phyloP scores from a whole-genome alignment of 2,329 filamentous ascomycete genomes.

The Teratosphaeria destructans region DNA sequence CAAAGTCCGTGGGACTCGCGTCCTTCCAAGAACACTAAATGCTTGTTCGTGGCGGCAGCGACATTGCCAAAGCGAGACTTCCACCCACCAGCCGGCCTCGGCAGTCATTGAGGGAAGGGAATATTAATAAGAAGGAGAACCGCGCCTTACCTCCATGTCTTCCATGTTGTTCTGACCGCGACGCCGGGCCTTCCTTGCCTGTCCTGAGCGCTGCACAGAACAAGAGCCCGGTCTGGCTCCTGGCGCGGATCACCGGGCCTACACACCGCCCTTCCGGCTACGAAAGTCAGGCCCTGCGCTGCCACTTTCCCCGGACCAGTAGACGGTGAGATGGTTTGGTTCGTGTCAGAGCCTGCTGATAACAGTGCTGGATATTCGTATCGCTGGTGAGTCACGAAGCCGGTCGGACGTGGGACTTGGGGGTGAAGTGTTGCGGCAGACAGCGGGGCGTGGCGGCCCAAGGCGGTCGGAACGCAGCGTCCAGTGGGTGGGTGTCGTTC shows the following conservation, averaged over 20 bases:
- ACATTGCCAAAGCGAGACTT: not conserved
- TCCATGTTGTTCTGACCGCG: slow-evolving; percentile 2
- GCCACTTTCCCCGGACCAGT: not conserved
- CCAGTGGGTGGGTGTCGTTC: not conserved
- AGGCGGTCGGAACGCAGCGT: not conserved
- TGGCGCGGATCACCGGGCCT: not conserved
- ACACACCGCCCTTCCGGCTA: not conserved
- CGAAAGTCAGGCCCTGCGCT: not conserved
- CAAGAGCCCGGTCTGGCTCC: not conserved
- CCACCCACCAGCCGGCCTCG: not conserved
- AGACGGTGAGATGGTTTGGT: not conserved
- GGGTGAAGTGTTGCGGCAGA: not conserved
- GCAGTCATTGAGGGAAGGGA: not conserved
- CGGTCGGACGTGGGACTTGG: not conserved
- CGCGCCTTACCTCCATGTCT: slow-evolving; percentile 10
- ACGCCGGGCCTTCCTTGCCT: not conserved
- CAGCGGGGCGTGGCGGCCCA: not conserved
- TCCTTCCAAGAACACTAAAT: not conserved
- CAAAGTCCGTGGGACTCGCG: not conserved
- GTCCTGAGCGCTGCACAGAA: not conserved
- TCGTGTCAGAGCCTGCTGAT: not conserved
- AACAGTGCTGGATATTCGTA: not conserved
- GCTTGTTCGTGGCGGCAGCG: not conserved
- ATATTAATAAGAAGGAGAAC: not conserved
- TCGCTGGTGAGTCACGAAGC: not conserved